Base-by-base conservation (phyloP, 1,284 basidiomycete genomes). In the Exobasidium rhododendri region DNA sequence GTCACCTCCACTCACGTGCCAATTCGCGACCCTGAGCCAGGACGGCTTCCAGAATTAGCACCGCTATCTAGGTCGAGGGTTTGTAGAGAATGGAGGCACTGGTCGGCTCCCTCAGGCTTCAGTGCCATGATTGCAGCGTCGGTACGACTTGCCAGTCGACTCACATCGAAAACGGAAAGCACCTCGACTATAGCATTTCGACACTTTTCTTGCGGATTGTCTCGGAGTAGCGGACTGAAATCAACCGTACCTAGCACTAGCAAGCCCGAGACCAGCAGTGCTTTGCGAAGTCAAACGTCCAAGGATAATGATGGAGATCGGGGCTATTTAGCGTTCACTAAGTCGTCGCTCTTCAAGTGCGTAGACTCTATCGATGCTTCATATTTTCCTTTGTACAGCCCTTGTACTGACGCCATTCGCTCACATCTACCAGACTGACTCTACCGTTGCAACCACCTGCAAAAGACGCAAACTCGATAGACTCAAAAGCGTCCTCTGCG, bases 311-410 rank as follows among this genome's bases (percentile, higher is more conserved):
- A 55, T 26, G 47, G 47, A 5, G 52, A 55, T 55, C 4, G 52
- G 11, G 52, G 73, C 53, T 73, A 74, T 54, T 66, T 74, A 14
- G 67, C 70, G 14, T 74, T 74, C 51, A 74, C 73, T 29, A 71
- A 73, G 59, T 64, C 71, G 20, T 71, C 69, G 14, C 71, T 74
- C 45, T 74, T 74, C 69, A 74, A 74, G 35, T 40, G 17, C 10
- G 35, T 40, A 10, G 35, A 40, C 17, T n/a, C n/a, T n/a, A n/a
- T n/a, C n/a, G n/a, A n/a, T 40, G 35, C 35, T 17, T 40, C 35
- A 17, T 40, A 40, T 40, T 40, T 17, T 10, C 35, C 17, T 40
- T 17, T 17, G 7, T 10, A 40, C 35, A 40, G 7, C 35, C 35
- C 35, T 7, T 40, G 17, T 17, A 40, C 35, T 40, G 7, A 40